Percentiles rank a stretch among this genome's conserved stretches.
phyloP scores from a whole-genome alignment of 805 yeast genomes.

The Myxozyma kluyveri region DNA sequence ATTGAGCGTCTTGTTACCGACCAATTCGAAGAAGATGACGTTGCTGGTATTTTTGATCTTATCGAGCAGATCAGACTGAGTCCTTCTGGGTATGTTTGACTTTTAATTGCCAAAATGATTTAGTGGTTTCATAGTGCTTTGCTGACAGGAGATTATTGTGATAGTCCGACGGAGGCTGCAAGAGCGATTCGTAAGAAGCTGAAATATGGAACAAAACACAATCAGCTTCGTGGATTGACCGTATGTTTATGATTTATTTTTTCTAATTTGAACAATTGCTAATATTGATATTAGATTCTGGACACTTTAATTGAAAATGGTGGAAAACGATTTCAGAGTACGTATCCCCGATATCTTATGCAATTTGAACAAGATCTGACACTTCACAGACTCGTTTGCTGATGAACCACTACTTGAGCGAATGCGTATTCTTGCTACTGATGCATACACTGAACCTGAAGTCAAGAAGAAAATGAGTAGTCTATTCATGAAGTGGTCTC shows the following conservation, averaged over 20 bases:
- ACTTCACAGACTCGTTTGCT: constrained; percentile 24
- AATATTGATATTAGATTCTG: constrained; percentile 38
- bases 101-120: background rate
- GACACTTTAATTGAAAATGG: constrained; percentile 62
- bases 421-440: constrained; percentile 52
- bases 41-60: constrained; percentile 56
- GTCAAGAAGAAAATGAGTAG: constrained; percentile 50
- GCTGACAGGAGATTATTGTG: constrained; percentile 23
- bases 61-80: constrained; percentile 51
- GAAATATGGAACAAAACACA: constrained; percentile 71
- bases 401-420: constrained; percentile 69
- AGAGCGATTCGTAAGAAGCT: constrained; percentile 83
- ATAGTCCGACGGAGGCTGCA: constrained; percentile 73
- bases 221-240: constrained; percentile 68
- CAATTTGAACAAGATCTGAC: background rate
- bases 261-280: background rate
- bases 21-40: constrained; percentile 39
- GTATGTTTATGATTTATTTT: constrained; percentile 33
- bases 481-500: constrained; percentile 66
- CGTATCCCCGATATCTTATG: constrained; percentile 4
- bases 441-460: constrained; percentile 40
- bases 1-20: constrained; percentile 41
- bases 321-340: constrained; percentile 38
- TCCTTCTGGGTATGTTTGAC: constrained; percentile 37
- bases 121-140: background rate